Base-by-base conservation (phyloP, 345 rosid genomes). In the Punica granatum region DNA sequence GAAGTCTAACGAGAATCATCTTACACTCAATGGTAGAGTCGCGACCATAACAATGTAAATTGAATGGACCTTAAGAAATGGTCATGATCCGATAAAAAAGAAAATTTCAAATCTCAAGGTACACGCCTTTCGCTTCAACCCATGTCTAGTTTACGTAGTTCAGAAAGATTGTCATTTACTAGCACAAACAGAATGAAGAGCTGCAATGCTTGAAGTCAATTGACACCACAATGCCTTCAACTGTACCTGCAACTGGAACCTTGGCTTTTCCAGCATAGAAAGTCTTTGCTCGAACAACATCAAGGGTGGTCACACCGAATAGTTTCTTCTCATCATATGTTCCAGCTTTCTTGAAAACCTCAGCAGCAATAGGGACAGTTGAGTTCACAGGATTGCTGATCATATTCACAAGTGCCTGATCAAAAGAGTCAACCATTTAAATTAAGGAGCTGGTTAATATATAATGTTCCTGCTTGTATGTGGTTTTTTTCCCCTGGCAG, bases 301-400 rank as follows among this genome's bases (percentile, higher is more conserved):
- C 92, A 73, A 85, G 90, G 59, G 84, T 87, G 14, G 92, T 84
- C 6, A 89, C 92, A 65, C 90, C 92, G 66, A 85, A 81, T 63
- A 89, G 78, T 73, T 78, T 82, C 74, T 75, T 87, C 64, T 85
- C 88, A 54, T 89, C 88, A 68, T 82, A 87, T 36, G 83, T 81
- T 41, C 92, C 92, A 49, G 88, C 85, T 65, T 87, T 86, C 77
- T 87, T 84, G 73, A 85, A 84, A 25, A 89, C 82, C 78, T 89
- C 96, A 0, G 96, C 85, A n/a, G 92, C 96, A 73, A 89, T 85
- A 1, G 91, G 89, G 25, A 90, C 92, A 3, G 90, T 89, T 39
- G 96, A 89, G 75, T 85, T 87, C 61, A 89, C 89, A 0, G 96
- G 92, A 71, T 89, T 87, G 72, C 92, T 85, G 48, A 89, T 87